Conservation (phyloP, 768 basidiomycete species). For the Boletus rufocinnamomeus region DNA sequence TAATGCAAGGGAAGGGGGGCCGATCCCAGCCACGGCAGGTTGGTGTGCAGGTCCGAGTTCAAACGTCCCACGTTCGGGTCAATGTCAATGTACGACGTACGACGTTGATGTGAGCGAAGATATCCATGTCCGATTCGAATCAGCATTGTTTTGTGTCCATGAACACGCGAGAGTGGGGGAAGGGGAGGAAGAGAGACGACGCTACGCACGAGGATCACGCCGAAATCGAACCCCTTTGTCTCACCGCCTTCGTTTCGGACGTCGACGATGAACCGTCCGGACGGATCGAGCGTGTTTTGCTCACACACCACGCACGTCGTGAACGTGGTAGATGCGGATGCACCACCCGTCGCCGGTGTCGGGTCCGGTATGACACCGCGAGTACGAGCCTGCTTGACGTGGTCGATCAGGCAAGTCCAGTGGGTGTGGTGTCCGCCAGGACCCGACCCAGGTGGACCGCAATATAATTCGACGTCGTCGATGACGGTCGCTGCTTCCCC, state of each 20-base stretch:
- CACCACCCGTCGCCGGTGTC: neutral
- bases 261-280: conserved; percentile 27
- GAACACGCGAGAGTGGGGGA: neutral
- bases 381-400: conserved; percentile 5
- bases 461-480: conserved; percentile 30
- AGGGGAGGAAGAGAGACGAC: neutral
- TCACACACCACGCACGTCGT: conserved; percentile 21
- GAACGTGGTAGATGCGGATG: neutral
- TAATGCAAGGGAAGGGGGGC: too few relatives aligned
- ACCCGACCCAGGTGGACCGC: conserved; percentile 21
- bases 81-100: neutral
- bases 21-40: neutral
- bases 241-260: conserved; percentile 31
- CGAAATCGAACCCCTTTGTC: conserved; percentile 30
- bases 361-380: neutral
- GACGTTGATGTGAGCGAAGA: neutral
- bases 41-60: neutral
- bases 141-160: neutral
- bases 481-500: conserved; percentile 13
- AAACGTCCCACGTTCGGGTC: neutral
- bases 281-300: conserved; percentile 16
- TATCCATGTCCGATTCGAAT: neutral
- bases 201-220: conserved; percentile 27
- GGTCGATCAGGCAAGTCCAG: conserved; percentile 31
- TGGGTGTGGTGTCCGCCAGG: conserved; percentile 29